Base-by-base conservation (phyloP, 2,329 filamentous ascomycete species). In the Epichloe uncinata region DNA sequence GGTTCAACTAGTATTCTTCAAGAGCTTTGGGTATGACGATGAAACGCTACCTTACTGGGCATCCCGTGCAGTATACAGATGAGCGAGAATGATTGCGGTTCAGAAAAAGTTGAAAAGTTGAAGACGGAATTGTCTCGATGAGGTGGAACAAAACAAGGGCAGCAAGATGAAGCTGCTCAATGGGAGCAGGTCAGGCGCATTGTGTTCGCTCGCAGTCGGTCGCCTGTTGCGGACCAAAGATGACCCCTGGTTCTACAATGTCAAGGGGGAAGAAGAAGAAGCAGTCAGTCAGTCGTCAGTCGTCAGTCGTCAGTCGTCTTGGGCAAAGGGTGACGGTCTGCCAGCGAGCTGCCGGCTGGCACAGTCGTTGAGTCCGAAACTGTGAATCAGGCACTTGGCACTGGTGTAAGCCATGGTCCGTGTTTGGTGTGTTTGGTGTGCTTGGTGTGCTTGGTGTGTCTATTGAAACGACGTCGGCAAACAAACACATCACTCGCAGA, bases 381-480 rank as follows among this genome's bases (percentile, higher is more conserved):
- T 37, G 43, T 49, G 47, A 49, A 49, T 52, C 43, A 33, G 45
- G 50, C 38, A 40, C 33, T 45, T 40, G 43, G 50, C 47, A 46
- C 26, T 40, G 47, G 42, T 49, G 47, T 33, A 34, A 38, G 47
- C 38, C 26, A 42, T 49, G 50, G 50, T 42, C 46, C 16, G 49
- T 48, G 45, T 50, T 47, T 42, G 47, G 42, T 9, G 26, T 34
- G 26, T 34, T 34, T n/a, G 33, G 11, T 16, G 42, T 44, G 44
- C 30, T 38, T 46, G 44, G 44, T 15, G 26, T 34, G 26, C 13
- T 18, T n/a, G 33, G 11, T 16, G 42, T 44, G 45, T 38, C 38
- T 46, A 35, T 48, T 42, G 36, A 36, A 36, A 40, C 36, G 35
- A 36, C 16, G 22, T 45, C 41, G 48, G 49, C 49, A 47, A 50